A percentile compares a stretch with the other conserved stretches of the same genome.
phyloP scores from a whole-genome alignment of 1,284 basidiomycete species.

The Sporisorium sorghi region DNA sequence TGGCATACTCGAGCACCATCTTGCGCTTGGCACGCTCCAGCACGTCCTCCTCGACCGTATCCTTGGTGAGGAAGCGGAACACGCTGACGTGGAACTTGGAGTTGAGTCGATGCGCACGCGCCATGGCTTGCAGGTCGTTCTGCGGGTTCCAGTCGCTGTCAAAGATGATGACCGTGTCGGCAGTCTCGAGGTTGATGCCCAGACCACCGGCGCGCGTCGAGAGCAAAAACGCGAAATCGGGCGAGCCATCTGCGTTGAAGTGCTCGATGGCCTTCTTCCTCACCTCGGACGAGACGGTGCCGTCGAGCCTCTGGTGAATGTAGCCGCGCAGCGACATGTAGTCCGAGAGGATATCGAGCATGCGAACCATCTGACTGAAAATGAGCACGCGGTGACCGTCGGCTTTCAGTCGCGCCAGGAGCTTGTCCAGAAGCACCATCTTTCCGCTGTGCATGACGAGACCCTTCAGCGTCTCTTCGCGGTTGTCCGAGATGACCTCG shows the following conservation, averaged over 20 bases:
- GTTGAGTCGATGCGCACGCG: constrained; percentile 77
- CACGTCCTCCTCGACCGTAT: constrained; percentile 98
- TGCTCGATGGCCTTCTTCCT: constrained; percentile 86
- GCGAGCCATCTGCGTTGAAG: constrained; percentile 80
- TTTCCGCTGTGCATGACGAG: constrained; percentile 72
- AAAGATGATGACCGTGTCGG: constrained; percentile 98
- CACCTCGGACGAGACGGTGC: constrained; percentile 79
- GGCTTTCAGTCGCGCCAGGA: constrained; percentile 70
- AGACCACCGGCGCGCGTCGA: constrained; percentile 68
- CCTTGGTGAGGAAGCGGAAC: constrained; percentile 96
- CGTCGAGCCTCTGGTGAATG: constrained; percentile 83
- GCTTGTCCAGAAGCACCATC: constrained; percentile 72
- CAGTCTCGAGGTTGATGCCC: constrained; percentile 76
- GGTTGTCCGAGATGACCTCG: constrained; percentile 80
- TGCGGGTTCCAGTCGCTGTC: constrained; percentile 91
- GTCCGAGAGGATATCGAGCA: constrained; percentile 98
- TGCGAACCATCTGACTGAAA: constrained; percentile 96
- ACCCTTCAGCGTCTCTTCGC: constrained; percentile 77
- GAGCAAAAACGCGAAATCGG: constrained; percentile 73
- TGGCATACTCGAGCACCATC: constrained; percentile 99
- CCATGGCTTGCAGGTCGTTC: constrained; percentile 99
- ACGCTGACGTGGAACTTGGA: constrained; percentile 95
- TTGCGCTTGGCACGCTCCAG: constrained; percentile 98
- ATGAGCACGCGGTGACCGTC: constrained; percentile 72
- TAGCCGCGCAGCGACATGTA: constrained; percentile 92